Base-by-base conservation (phyloP, 2,329 filamentous ascomycete species). In the Parafenestella ontariensis region DNA sequence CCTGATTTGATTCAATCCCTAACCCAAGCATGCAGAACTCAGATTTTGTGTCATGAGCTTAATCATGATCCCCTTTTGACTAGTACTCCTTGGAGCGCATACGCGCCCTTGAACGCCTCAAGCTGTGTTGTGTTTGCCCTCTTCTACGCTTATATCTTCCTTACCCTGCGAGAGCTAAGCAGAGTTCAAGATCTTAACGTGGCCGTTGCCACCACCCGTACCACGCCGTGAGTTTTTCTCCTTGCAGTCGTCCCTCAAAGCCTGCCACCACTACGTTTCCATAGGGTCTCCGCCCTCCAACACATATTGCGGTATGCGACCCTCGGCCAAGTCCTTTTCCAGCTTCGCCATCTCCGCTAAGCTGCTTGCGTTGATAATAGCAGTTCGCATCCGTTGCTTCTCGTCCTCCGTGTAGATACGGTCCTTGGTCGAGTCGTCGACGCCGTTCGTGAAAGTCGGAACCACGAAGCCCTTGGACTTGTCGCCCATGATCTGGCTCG, bases 311-410 rank as follows among this genome's bases (percentile, higher is more conserved):
- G 94, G 94, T 75, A 98, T 83, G 70, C 90, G 83, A 1, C 95
- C 95, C 76, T 98, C 94, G 59, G 91, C 90, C 62, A 98, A 79
- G 76, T 95, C 91, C 81, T 94, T 96, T 81, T 99, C 95, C 72
- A 99, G 76, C 64, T 87, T 84, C 52, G 91, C 89, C 72, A 99
- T 96, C 79, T 98, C 95, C 65, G 92, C 89, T 70, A 99, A 76
- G 70, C 89, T 96, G 75, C 89, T 92, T 5, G 95, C 94, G 70
- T 91, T 91, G 77, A 87, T 87, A 76, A 99, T 96, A 79, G 94
- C 83, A 70, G 92, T 89, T 78, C 96, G 88, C 57, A 98, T 85
- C 61, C 87, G 85, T 82, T 89, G 89, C 81, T 89, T 90, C 83
- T 99, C 95, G 71, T 88, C 88, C 33, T 94, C 92, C 3, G 93